phyloP scores from a whole-genome alignment of 225 moss, liverwort and hornwort genomes.

The Pseudisothecium myosuroides region DNA sequence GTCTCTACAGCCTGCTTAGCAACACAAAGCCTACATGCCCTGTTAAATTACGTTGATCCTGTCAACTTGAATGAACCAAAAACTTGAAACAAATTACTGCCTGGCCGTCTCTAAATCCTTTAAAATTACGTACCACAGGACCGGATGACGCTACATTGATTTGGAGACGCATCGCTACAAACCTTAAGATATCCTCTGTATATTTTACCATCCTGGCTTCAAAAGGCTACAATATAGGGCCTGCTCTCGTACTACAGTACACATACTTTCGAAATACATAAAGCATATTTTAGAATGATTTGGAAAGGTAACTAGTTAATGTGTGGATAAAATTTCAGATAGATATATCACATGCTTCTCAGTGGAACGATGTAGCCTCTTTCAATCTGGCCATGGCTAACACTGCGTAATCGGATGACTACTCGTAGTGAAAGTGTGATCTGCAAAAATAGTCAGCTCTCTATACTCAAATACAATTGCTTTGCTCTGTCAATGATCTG shows the following conservation, averaged over 20 bases:
- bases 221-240: not conserved
- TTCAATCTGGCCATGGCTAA: not conserved
- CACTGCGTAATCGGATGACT: not conserved
- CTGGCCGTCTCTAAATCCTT: not conserved
- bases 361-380: not conserved
- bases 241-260: not conserved
- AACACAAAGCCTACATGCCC: not conserved
- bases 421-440: not conserved
- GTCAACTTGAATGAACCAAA: not conserved
- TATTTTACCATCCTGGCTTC: not conserved
- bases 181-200: not conserved
- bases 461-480: not conserved
- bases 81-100: too few relatives aligned
- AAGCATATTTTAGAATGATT: not conserved
- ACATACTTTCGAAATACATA: not conserved
- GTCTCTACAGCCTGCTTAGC: not conserved
- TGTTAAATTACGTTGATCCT: not conserved
- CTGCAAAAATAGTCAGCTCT: not conserved
- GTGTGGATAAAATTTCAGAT: not conserved
- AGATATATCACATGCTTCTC: not conserved
- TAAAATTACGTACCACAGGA: not conserved
- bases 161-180: not conserved
- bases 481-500: not conserved
- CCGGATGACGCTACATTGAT: not conserved
- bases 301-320: not conserved